Evolutionary conservation across 192 early-diverging fungal species (phyloP), one percentile per base, ranked within the genome.

Genomic region (Linnemannia zychae): DNA sequence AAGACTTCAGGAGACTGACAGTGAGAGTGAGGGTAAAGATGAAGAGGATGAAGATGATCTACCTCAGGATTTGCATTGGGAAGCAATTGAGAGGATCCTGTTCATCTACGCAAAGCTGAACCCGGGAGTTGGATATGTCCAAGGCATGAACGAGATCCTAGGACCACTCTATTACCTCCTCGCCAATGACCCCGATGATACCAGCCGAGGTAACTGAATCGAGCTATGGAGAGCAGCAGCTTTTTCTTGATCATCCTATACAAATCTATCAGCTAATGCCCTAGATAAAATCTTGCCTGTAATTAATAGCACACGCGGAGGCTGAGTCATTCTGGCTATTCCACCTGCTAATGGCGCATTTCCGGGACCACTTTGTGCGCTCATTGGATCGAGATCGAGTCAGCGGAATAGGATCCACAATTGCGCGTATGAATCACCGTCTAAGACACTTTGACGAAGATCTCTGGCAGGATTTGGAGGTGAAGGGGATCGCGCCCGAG

Each of bases 61-160:
- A 63, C 81, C 80, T 16, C 88, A 88, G 65, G 94, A 95, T 86
- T 85, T 93, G 75, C 96, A 97, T 77, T 96, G 92, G 90, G 95
- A 96, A 75, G 94, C 92, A 0, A 92, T 96, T 73, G 94, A 94
- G 79, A 86, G 96, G 4, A 91, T 97, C 20, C 77, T 97, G 76
- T 96, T 93, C 71, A 93, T 96, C 40, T 95, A 94, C 82, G 93
- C 94, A 6, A 94, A 94, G 72, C 87, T 96, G 57, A 96, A 96
- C 77, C 93, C 92, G 7, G 96, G 96, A 33, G 90, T 95, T 17
- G 93, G 94, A 3, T 97, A 97, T 77, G 93, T 95, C n/a, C 96
- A 97, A 82, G 96, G 96, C 40, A 96, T 97, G 96, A 96, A 96
- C 81, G 94, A 96, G 79, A 87, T 96, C 53, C 83, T 96, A 28